Percentiles rank a stretch among this genome's conserved stretches.
phyloP scores from a whole-genome alignment of 306 rosid genomes.

The Fagus crenata region DNA sequence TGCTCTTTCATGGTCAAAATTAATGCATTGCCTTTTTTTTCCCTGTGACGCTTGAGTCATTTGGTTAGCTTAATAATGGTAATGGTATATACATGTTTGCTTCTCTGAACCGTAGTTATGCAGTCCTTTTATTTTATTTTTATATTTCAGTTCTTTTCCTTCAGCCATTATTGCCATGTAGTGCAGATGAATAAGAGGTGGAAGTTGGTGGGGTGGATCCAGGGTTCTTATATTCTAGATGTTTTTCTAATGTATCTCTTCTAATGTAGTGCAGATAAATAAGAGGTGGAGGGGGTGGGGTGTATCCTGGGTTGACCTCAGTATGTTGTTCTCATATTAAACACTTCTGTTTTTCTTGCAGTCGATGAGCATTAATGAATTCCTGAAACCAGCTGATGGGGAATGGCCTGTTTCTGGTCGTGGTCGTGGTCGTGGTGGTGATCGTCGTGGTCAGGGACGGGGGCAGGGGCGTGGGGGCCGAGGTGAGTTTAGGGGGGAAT shows the following conservation, averaged over 20 bases:
- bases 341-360: neutral
- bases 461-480: neutral
- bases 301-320: neutral
- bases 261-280: no score
- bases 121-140: neutral
- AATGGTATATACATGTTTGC: neutral
- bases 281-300: neutral
- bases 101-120: neutral
- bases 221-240: neutral
- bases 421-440: conserved; percentile 1
- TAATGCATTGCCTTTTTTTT: neutral
- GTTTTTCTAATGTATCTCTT: neutral
- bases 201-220: neutral
- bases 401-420: neutral
- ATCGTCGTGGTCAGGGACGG: neutral
- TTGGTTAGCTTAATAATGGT: neutral
- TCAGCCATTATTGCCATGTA: no score
- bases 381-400: conserved; percentile 3
- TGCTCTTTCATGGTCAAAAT: neutral
- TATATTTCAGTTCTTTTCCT: no score
- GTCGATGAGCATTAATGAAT: conserved; percentile 1
- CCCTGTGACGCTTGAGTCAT: neutral
- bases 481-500: neutral
- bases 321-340: neutral
- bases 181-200: neutral